Conservation (phyloP, 129 eudicot species). For the Chrysanthemum makinoi region DNA sequence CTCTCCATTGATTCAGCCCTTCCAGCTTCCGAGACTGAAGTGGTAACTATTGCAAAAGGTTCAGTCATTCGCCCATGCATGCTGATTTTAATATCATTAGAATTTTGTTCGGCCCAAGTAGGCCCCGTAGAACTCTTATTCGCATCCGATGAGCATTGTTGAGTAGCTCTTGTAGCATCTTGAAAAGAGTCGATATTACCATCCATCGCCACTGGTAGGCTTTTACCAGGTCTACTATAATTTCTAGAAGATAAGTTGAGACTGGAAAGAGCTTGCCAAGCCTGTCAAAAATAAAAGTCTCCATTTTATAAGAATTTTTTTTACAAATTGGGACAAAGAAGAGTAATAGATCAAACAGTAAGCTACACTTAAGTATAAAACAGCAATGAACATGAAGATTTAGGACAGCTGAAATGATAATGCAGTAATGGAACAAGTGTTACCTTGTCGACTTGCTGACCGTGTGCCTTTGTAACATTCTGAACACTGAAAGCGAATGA, state of each 20-base stretch:
- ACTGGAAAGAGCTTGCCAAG: conserved; percentile 78
- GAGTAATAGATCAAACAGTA: too few relatives aligned
- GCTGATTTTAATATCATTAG: conserved; percentile 17
- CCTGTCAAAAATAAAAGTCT: conserved; percentile 43
- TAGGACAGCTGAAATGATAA: not conserved
- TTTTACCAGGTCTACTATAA: conserved; percentile 72
- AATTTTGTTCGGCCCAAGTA: conserved; percentile 25
- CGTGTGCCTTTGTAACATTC: conserved; percentile 34
- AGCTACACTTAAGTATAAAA: too few relatives aligned
- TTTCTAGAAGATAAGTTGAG: conserved; percentile 60
- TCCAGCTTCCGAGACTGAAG: conserved; percentile 32
- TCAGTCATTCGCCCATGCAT: not conserved
- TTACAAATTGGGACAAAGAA: too few relatives aligned
- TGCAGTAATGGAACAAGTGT: not conserved
- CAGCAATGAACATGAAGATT: too few relatives aligned
- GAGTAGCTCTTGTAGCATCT: conserved; percentile 32
- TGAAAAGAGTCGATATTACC: conserved; percentile 21
- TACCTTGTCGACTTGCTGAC: conserved; percentile 73
- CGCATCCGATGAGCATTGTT: conserved; percentile 28
- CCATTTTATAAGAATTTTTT: not conserved
- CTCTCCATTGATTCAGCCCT: conserved; percentile 6
- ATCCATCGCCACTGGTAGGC: conserved; percentile 35
- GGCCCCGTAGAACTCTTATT: conserved; percentile 16
- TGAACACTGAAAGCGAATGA: conserved; percentile 48
- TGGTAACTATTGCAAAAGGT: conserved; percentile 13